These are phyloP conservation scores for Allium fistulosum DNA, from an alignment of 106 monocot genomes.

Conservation along the genomic window DNA sequence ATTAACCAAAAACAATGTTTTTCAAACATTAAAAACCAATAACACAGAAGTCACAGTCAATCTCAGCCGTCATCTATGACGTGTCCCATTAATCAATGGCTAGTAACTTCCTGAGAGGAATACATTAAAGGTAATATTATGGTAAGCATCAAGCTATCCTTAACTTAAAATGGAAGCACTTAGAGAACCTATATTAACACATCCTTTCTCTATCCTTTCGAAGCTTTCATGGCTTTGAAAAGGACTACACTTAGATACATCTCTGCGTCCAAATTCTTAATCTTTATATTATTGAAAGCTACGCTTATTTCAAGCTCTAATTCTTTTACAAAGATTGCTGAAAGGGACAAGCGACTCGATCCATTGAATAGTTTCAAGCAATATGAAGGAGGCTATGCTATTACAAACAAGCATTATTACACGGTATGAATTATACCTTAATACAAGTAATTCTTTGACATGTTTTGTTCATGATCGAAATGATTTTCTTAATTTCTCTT, in stretches of 20 bases:
- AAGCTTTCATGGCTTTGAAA: neutral
- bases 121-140: neutral
- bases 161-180: conserved; percentile 3
- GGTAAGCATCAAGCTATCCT: conserved; percentile 3
- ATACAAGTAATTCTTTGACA: neutral
- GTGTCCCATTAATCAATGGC: no score
- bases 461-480: neutral
- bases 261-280: no score
- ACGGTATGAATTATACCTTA: neutral
- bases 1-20: no score
- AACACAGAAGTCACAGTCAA: no score
- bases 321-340: neutral
- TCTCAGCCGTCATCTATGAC: no score
- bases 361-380: conserved; percentile 1
- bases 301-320: neutral
- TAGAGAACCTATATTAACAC: neutral
- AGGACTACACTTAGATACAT: no score
- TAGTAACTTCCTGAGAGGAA: neutral
- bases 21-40: no score
- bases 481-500: neutral
- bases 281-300: no score
- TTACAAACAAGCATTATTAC: conserved; percentile 5
- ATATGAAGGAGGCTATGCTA: conserved; percentile 1
- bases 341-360: neutral
- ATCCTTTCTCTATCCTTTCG: neutral